phyloP scores from a whole-genome alignment of 148 eudicot species.

The Camellia sinensis region DNA sequence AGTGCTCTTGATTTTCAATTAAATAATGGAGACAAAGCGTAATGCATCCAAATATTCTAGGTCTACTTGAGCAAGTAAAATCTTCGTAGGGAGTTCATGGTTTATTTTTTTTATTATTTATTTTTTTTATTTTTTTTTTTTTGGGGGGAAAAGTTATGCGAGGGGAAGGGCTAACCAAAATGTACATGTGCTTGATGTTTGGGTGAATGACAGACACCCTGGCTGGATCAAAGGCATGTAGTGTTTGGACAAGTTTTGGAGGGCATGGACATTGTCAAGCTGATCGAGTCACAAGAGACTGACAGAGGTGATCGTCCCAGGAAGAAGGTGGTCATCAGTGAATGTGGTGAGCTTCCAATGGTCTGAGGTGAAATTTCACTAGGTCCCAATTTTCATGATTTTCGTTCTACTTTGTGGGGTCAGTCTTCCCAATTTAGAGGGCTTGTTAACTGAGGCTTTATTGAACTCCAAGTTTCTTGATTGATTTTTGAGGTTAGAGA shows the following conservation, averaged over 20 bases:
- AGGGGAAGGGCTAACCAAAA: too few relatives aligned
- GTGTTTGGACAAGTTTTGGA: conserved; percentile 92
- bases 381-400: neutral
- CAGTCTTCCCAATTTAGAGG: conserved; percentile 9
- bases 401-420: neutral
- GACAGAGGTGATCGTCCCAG: conserved; percentile 92
- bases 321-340: conserved; percentile 73
- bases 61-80: neutral
- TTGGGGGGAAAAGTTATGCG: too few relatives aligned
- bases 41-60: neutral
- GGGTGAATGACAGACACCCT: conserved; percentile 68
- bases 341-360: conserved; percentile 81
- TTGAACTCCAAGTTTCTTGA: neutral
- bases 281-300: conserved; percentile 78
- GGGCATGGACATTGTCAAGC: conserved; percentile 88
- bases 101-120: too few relatives aligned
- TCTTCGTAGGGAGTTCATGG: neutral
- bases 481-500: neutral
- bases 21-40: too few relatives aligned
- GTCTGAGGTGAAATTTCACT: conserved; percentile 29
- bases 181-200: neutral
- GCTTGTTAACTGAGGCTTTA: conserved; percentile 5
- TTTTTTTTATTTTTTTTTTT: too few relatives aligned
- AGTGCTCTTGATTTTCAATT: neutral
- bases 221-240: conserved; percentile 90